Conservation (phyloP, 73 alveolate genomes). For the Paramecium sonneborni region DNA sequence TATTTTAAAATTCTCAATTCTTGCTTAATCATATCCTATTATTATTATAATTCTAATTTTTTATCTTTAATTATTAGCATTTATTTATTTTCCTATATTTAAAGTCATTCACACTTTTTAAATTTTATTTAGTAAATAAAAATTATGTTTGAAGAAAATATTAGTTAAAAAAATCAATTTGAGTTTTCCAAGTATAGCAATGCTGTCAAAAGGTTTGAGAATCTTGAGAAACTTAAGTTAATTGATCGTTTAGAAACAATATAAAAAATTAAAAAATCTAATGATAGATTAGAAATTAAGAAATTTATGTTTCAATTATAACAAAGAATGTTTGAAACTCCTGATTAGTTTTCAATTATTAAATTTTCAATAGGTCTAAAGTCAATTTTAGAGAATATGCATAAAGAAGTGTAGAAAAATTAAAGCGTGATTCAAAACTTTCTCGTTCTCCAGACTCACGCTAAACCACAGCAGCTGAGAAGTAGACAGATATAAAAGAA, state of each 20-base stretch:
- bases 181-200: not conserved
- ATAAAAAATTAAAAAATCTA: not conserved
- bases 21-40: not conserved
- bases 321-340: not conserved
- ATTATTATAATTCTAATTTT: not conserved
- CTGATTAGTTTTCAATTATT: not conserved
- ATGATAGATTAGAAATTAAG: not conserved
- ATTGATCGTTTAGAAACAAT: constrained; percentile 3
- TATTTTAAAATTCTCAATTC: not conserved
- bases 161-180: not conserved
- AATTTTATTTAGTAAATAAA: constrained; percentile 19
- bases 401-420: not conserved
- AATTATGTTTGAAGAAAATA: not conserved
- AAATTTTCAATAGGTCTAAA: not conserved
- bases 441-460: constrained; percentile 41
- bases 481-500: not conserved
- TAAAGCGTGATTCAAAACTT: not conserved
- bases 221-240: not conserved
- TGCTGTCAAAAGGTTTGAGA: not conserved
- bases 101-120: not conserved
- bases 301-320: constrained; percentile 9
- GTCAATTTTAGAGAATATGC: not conserved
- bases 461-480: not conserved
- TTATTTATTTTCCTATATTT: not conserved
- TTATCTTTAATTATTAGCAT: not conserved